Conservation (phyloP, 345 rosid species). For the Turnera subulata region DNA sequence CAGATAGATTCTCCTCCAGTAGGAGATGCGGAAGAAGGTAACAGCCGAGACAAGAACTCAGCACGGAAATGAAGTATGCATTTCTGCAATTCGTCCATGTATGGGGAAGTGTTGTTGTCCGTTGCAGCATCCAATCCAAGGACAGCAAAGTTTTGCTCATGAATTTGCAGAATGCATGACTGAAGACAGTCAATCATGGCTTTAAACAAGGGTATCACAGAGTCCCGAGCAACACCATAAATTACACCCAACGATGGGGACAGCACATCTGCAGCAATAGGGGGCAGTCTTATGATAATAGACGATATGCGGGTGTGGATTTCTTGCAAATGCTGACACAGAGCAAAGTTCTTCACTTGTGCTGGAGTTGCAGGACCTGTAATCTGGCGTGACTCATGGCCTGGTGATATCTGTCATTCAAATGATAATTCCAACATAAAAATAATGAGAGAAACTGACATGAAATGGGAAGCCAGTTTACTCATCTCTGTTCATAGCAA, state of each 20-base stretch:
- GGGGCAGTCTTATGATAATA: constrained; percentile 62
- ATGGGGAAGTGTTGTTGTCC: constrained; percentile 86
- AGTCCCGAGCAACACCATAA: constrained; percentile 82
- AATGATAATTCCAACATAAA: not conserved
- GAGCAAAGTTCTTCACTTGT: constrained; percentile 78
- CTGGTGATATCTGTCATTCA: constrained; percentile 82
- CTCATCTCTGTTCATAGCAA: no score
- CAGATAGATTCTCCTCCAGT: constrained; percentile 77
- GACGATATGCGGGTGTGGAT: constrained; percentile 70
- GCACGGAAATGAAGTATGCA: constrained; percentile 81
- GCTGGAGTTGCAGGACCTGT: constrained; percentile 80
- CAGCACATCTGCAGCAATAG: constrained; percentile 72
- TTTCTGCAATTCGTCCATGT: constrained; percentile 96
- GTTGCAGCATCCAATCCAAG: constrained; percentile 70
- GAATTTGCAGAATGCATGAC: constrained; percentile 87
- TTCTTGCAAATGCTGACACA: constrained; percentile 92
- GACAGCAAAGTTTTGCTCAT: constrained; percentile 77
- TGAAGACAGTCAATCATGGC: constrained; percentile 89
- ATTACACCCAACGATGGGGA: constrained; percentile 71
- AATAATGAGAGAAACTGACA: not conserved
- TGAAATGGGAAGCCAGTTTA: no score
- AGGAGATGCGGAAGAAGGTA: constrained; percentile 63
- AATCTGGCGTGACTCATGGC: constrained; percentile 92
- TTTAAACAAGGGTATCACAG: constrained; percentile 85
- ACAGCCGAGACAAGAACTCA: constrained; percentile 76